Evolutionary conservation across 192 early-diverging fungal genomes (phyloP).

Genomic region (Coemansia sp.): DNA sequence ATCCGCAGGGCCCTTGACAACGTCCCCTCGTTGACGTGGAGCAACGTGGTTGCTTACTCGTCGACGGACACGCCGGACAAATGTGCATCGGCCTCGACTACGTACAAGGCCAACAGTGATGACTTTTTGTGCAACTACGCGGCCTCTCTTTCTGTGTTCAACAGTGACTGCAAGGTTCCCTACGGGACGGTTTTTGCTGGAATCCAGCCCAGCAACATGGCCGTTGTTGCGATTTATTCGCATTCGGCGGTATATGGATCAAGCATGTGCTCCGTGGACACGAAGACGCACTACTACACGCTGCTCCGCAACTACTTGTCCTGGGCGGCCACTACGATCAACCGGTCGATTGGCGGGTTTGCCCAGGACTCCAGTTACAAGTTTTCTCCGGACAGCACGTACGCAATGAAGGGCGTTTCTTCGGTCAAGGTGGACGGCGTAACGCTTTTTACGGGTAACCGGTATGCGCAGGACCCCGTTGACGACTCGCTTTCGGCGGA

Average conservation of each 20-base stretch:
- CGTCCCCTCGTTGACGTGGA: constrained; percentile 14
- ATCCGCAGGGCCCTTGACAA: constrained; percentile 22
- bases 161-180: constrained; percentile 26
- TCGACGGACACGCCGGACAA: constrained; percentile 23
- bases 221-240: constrained; percentile 33
- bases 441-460: constrained; percentile 27
- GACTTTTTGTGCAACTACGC: constrained; percentile 50
- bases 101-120: constrained; percentile 19
- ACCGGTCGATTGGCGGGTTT: constrained; percentile 38
- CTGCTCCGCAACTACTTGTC: constrained; percentile 45
- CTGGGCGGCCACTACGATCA: constrained; percentile 30
- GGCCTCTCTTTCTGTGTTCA: constrained; percentile 19
- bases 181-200: constrained; percentile 43
- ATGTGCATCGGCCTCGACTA: constrained; percentile 28
- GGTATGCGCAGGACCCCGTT: constrained; percentile 30
- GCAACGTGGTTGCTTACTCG: constrained; percentile 20
- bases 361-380: constrained; percentile 13
- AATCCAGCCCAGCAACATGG: constrained; percentile 35
- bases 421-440: constrained; percentile 10
- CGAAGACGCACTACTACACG: constrained; percentile 46
- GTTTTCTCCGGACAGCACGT: constrained; percentile 17
- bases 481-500: constrained; percentile 3
- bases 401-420: constrained; percentile 28
- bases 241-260: constrained; percentile 38
- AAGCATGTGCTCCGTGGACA: constrained; percentile 31